Evolutionary conservation across 2,329 filamentous ascomycete species (phyloP).

Genomic region (Huntiella decipiens): DNA sequence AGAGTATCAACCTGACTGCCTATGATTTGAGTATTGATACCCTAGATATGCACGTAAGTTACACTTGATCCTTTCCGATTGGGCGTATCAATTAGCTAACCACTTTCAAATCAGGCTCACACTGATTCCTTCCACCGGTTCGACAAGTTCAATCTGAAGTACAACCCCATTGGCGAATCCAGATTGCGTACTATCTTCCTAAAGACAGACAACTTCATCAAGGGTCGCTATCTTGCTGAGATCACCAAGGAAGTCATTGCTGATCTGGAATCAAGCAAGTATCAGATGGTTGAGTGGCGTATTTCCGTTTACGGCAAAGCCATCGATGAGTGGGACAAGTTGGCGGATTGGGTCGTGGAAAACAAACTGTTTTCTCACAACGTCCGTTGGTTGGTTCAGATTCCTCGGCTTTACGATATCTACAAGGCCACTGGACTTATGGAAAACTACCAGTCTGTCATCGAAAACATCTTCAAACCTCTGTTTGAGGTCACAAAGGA

Average conservation of each 20-base stretch:
- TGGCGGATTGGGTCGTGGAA: slow-evolving; percentile 92
- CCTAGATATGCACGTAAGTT: slow-evolving; percentile 84
- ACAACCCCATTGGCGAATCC: slow-evolving; percentile 93
- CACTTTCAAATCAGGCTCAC: slow-evolving; percentile 43
- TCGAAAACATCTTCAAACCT: slow-evolving; percentile 81
- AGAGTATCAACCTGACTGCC: slow-evolving; percentile 90
- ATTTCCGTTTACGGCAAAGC: slow-evolving; percentile 92
- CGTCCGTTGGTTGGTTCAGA: slow-evolving; percentile 89
- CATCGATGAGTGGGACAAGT: slow-evolving; percentile 90
- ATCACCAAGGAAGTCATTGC: slow-evolving; percentile 97
- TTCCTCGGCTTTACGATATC: slow-evolving; percentile 85
- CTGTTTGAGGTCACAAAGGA: slow-evolving; percentile 87
- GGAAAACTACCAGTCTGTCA: slow-evolving; percentile 74
- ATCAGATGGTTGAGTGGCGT: slow-evolving; percentile 98
- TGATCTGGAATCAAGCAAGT: slow-evolving; percentile 95
- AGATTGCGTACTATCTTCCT: slow-evolving; percentile 92
- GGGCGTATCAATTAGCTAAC: slow-evolving; percentile 8
- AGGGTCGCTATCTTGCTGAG: slow-evolving; percentile 86
- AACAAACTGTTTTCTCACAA: slow-evolving; percentile 98
- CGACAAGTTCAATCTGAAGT: slow-evolving; percentile 98
- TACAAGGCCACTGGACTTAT: slow-evolving; percentile 81
- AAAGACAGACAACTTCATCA: slow-evolving; percentile 95
- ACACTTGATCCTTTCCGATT: not conserved
- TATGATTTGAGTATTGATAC: slow-evolving; percentile 98
- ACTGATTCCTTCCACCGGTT: slow-evolving; percentile 97